Evolutionary conservation across 129 eudicot genomes (phyloP), one percentile per base, ranked within the genome.

Genomic region (Escallonia rubra): DNA sequence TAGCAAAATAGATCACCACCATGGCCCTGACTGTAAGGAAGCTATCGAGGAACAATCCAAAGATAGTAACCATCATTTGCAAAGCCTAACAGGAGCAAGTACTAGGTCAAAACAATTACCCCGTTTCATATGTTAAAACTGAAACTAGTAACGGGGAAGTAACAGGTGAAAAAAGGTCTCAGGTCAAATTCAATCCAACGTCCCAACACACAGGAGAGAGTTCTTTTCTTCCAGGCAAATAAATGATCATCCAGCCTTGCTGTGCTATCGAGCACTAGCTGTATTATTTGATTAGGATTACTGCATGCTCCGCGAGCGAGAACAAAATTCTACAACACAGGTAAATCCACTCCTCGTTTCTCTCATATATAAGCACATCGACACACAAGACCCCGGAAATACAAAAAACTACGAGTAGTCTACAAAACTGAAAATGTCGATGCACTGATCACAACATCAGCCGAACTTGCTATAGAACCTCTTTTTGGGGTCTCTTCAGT

Each of bases 371-470:
- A 57, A 68, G 66, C 71, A 50, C 75, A n/a, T 57, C 47, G 43
- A 61, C 72, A 64, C 42, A 56, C 57, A 3, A 15, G 14, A 48
- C 40, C 71, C 10, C 15, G 43, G 23, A 43, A 65, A 8, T 9
- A 46, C 5, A 46, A 59, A 54, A 65, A 10, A 42, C 40, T 41
- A 8, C 1, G 41, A 61, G 48, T 57, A 38, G 46, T 41, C 87
- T 71, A 77, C 82, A 82, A 82, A 86, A 86, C 69, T 77, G 81
- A 60, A 64, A 70, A 69, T 66, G 68, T 53, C 67, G 69, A 59
- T 38, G 70, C 48, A 41, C 49, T 58, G 61, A 43, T 45, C 59
- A 53, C 67, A 23, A 5, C 64, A 63, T 65, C 38, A 12, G 70
- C 78, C 74, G 53, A 49, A 66, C 55, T 67, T 55, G 47, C 66